phyloP scores from a whole-genome alignment of 495 filamentous ascomycete species.

The Apodospora peruviana region DNA sequence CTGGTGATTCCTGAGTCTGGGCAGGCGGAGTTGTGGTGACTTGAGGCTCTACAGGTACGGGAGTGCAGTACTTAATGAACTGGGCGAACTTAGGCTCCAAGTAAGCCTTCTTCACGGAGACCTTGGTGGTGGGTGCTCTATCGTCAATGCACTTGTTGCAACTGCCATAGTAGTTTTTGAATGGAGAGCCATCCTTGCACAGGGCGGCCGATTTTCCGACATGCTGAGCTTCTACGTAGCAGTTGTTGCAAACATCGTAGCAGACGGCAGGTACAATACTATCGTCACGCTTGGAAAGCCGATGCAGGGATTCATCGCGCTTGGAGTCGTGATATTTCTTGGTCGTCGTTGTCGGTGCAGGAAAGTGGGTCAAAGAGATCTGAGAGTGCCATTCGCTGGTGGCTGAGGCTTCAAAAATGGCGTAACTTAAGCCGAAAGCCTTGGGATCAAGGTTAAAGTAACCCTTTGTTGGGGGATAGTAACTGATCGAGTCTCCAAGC shows the following conservation, averaged over 20 bases:
- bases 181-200: conserved; percentile 38
- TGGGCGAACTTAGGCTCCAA: conserved; percentile 17
- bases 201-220: conserved; percentile 42
- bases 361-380: conserved; percentile 32
- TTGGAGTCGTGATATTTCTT: not conserved
- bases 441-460: conserved; percentile 63
- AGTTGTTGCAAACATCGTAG: conserved; percentile 49
- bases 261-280: conserved; percentile 40
- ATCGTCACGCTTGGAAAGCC: conserved; percentile 28
- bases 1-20: conserved; percentile 3
- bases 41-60: conserved; percentile 6
- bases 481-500: conserved; percentile 35
- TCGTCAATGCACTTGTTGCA: conserved; percentile 38
- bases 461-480: conserved; percentile 46
- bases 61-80: conserved; percentile 29
- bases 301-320: not conserved
- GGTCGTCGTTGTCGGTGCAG: conserved; percentile 8
- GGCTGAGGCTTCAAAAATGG: conserved; percentile 45
- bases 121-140: conserved; percentile 13
- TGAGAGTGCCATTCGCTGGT: conserved; percentile 46
- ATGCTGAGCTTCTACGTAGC: conserved; percentile 37
- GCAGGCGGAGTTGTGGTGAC: conserved; percentile 4
- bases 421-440: conserved; percentile 56
- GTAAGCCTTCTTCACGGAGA: conserved; percentile 16
- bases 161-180: conserved; percentile 23